Percentiles rank a stretch among this genome's conserved stretches.
phyloP scores from a whole-genome alignment of 176 grass and related monocot species.

The Typha latifolia region DNA sequence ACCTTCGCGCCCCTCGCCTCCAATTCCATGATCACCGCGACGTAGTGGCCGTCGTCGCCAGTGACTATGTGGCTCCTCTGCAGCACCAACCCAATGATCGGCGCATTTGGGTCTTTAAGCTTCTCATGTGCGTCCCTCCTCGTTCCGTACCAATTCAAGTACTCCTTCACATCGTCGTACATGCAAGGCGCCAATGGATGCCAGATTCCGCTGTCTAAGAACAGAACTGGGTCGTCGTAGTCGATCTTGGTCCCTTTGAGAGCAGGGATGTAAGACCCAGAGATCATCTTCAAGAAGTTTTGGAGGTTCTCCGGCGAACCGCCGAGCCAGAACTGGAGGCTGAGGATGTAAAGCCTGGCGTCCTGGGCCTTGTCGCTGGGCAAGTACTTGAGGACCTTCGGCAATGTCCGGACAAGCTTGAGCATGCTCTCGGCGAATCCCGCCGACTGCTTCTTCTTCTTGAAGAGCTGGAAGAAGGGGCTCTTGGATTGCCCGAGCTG shows the following conservation, averaged over 20 bases:
- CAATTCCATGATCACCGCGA: constrained; percentile 97
- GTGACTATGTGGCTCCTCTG: constrained; percentile 99
- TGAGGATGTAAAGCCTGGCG: constrained; percentile 91
- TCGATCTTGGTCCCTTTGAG: constrained; percentile 50
- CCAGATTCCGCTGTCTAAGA: constrained; percentile 89
- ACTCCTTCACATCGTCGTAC: constrained; percentile 95
- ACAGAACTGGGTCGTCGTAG: constrained; percentile 87
- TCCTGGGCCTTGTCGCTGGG: constrained; percentile 99
- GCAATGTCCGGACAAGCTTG: constrained; percentile 88
- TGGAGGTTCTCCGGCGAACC: constrained; percentile 90
- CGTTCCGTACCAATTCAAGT: constrained; percentile 95
- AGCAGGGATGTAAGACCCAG: constrained; percentile 56
- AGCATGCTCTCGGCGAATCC: constrained; percentile 97
- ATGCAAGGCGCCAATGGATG: constrained; percentile 84
- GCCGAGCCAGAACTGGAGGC: constrained; percentile 98
- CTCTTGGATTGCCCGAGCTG: constrained; percentile 98
- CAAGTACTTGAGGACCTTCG: constrained; percentile 98
- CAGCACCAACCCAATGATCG: constrained; percentile 66
- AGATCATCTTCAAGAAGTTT: constrained; percentile 99
- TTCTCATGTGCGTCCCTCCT: constrained; percentile 43
- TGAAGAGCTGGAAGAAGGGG: constrained; percentile 99
- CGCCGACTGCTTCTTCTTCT: constrained; percentile 69
- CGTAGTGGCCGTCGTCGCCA: constrained; percentile 87
- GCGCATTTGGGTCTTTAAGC: constrained; percentile 51
- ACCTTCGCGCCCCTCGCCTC: constrained; percentile 90